These are phyloP conservation scores for Phialocephala sp. DNA, from an alignment of 2,329 filamentous ascomycete genomes.

Conservation along the genomic window DNA sequence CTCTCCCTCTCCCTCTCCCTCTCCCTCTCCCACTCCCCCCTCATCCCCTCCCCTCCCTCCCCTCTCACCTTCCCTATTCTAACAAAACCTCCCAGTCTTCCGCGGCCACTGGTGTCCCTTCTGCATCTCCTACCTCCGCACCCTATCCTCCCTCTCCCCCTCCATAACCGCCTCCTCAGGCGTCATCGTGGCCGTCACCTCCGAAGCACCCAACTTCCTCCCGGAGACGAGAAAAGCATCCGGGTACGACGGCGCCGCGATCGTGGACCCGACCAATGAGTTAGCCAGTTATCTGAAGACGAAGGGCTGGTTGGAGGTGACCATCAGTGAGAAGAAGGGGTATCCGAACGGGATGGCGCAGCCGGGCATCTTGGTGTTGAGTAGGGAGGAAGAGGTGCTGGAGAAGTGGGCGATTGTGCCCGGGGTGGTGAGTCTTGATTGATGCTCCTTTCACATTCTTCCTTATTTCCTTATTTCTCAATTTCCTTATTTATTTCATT, in stretches of 20 bases:
- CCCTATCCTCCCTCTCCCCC: slow-evolving; percentile 13
- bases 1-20: too few species aligned
- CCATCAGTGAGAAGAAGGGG: slow-evolving; percentile 27
- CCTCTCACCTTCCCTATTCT: too few species aligned
- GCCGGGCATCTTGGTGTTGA: slow-evolving; percentile 25
- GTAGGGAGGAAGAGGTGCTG: slow-evolving; percentile 18
- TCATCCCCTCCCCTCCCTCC: too few species aligned
- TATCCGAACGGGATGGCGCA: slow-evolving; percentile 29
- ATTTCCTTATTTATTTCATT: too few species aligned
- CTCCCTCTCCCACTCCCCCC: background rate
- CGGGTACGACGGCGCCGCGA: slow-evolving; percentile 13
- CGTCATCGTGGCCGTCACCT: slow-evolving; percentile 18
- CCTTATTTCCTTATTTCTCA: too few species aligned
- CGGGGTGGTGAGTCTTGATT: slow-evolving; percentile 10
- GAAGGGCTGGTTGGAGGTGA: slow-evolving; percentile 14
- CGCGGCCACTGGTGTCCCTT: slow-evolving; percentile 30
- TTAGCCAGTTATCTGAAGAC: slow-evolving; percentile 15
- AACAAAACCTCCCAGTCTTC: slow-evolving; percentile 23
- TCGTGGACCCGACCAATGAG: slow-evolving; percentile 17
- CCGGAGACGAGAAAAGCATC: slow-evolving; percentile 13
- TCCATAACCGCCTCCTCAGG: slow-evolving; percentile 18
- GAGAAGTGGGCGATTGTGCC: slow-evolving; percentile 31
- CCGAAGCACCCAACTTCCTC: slow-evolving; percentile 18
- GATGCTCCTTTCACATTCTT: too few species aligned
- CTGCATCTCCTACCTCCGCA: slow-evolving; percentile 23